Percentiles rank a stretch among this genome's conserved stretches.
Evolutionary conservation across 768 basidiomycete genomes (phyloP).

Genomic region (Kwoniella botswanensis): DNA sequence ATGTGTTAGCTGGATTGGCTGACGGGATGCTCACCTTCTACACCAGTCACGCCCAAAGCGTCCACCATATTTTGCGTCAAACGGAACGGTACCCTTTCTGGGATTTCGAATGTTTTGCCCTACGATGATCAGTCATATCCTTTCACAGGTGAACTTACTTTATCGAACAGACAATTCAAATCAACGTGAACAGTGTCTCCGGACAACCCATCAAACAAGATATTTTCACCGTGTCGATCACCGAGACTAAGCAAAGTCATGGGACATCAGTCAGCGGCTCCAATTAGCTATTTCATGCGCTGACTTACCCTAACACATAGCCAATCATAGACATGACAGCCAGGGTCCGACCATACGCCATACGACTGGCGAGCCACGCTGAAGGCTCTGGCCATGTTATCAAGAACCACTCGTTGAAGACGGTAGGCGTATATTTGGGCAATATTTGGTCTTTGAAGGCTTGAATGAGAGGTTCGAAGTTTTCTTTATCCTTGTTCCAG

Average conservation of each 20-base stretch:
- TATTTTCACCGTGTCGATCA: constrained; percentile 95
- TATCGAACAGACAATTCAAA: constrained; percentile 97
- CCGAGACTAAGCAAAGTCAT: constrained; percentile 70
- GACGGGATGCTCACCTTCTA: constrained; percentile 69
- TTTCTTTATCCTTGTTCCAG: constrained; percentile 19
- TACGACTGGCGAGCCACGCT: constrained; percentile 88
- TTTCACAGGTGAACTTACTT: constrained; percentile 62
- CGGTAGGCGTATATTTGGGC: constrained; percentile 66
- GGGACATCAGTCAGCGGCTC: too few relatives aligned
- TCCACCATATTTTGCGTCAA: constrained; percentile 91
- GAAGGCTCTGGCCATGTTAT: constrained; percentile 96
- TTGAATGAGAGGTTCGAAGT: constrained; percentile 44
- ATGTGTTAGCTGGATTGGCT: neutral
- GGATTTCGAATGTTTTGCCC: constrained; percentile 83
- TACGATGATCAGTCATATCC: constrained; percentile 39
- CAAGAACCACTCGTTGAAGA: constrained; percentile 97
- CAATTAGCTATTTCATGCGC: constrained; percentile 10
- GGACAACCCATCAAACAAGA: constrained; percentile 81
- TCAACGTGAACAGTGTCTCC: constrained; percentile 96
- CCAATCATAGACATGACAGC: constrained; percentile 99
- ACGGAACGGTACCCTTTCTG: constrained; percentile 91
- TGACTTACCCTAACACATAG: constrained; percentile 83
- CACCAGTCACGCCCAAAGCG: constrained; percentile 87
- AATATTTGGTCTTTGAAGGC: constrained; percentile 44
- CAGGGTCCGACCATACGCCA: constrained; percentile 82